Evolutionary conservation across 2,329 filamentous ascomycete genomes (phyloP).

Genomic region (Lachnellula hyalina): DNA sequence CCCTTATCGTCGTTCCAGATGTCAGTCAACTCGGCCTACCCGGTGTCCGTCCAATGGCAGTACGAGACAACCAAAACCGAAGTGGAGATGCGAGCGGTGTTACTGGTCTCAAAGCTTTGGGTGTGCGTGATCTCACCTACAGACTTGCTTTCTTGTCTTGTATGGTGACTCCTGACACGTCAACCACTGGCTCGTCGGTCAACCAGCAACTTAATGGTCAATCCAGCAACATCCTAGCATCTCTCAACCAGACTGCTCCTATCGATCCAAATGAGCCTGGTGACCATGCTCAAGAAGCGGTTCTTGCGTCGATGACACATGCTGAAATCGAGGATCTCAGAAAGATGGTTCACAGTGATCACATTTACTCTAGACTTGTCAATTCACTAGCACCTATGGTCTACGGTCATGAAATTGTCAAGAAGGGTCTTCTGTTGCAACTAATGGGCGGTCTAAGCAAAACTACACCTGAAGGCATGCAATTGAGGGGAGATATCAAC

Average conservation of each 20-base stretch:
- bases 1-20: slow-evolving; percentile 92
- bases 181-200: slow-evolving; percentile 69
- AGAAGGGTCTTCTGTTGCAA: slow-evolving; percentile 91
- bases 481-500: slow-evolving; percentile 94
- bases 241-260: slow-evolving; percentile 68
- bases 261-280: slow-evolving; percentile 64
- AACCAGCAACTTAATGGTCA: slow-evolving; percentile 66
- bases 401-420: slow-evolving; percentile 94
- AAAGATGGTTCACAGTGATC: slow-evolving; percentile 88
- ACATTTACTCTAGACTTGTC: slow-evolving; percentile 89
- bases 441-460: slow-evolving; percentile 96
- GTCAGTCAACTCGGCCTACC: slow-evolving; percentile 92
- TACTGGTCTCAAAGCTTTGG: slow-evolving; percentile 82
- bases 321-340: slow-evolving; percentile 89
- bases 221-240: slow-evolving; percentile 77
- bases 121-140: slow-evolving; percentile 93
- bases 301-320: slow-evolving; percentile 77
- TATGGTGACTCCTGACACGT: slow-evolving; percentile 88
- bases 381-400: slow-evolving; percentile 95
- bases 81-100: slow-evolving; percentile 77
- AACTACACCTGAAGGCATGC: slow-evolving; percentile 87
- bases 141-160: slow-evolving; percentile 93
- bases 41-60: slow-evolving; percentile 74
- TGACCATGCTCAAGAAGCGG: slow-evolving; percentile 82
- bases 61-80: slow-evolving; percentile 75